Evolutionary conservation across 2,329 filamentous ascomycete species (phyloP).

Genomic region (Ustilaginoidea virens): DNA sequence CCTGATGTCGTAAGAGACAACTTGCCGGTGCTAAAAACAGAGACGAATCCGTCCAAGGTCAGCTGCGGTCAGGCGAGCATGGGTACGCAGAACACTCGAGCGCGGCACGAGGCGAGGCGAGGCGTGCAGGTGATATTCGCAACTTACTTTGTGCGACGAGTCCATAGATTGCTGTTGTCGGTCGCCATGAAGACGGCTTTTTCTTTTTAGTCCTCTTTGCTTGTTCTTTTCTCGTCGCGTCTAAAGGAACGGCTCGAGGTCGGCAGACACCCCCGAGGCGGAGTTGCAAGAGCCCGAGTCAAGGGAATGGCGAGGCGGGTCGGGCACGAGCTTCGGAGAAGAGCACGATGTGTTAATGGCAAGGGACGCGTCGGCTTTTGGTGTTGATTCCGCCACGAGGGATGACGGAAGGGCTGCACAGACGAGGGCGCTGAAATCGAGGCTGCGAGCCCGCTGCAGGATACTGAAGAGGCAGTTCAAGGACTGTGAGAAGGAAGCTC

Average conservation of each 20-base stretch:
- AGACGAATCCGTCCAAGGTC: neutral
- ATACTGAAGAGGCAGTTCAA: neutral
- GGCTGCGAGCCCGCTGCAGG: too few species aligned
- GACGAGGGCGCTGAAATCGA: too few species aligned
- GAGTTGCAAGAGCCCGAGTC: constrained; percentile 7
- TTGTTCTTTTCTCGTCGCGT: constrained; percentile 10
- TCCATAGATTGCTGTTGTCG: constrained; percentile 44
- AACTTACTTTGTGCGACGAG: constrained; percentile 67
- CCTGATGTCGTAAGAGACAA: constrained; percentile 73
- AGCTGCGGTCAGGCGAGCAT: neutral
- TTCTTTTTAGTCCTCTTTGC: too few species aligned
- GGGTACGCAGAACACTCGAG: neutral
- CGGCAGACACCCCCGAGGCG: constrained; percentile 10
- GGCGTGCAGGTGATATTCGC: constrained; percentile 1
- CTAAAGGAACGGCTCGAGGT: constrained; percentile 6
- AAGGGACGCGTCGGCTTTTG: neutral
- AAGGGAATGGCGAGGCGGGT: constrained; percentile 1
- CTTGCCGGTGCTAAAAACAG: constrained; percentile 58
- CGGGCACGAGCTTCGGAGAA: neutral
- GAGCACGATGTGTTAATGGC: neutral
- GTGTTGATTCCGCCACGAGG: too few species aligned
- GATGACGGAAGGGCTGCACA: neutral
- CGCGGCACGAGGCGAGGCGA: constrained; percentile 1
- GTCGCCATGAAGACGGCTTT: constrained; percentile 37
- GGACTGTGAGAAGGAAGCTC: neutral